Percentiles rank a stretch among this genome's conserved stretches.
These are phyloP conservation scores for Keqinozyma sinolaborantium DNA, from an alignment of 1,139 yeast genomes.

Conservation along the genomic window DNA sequence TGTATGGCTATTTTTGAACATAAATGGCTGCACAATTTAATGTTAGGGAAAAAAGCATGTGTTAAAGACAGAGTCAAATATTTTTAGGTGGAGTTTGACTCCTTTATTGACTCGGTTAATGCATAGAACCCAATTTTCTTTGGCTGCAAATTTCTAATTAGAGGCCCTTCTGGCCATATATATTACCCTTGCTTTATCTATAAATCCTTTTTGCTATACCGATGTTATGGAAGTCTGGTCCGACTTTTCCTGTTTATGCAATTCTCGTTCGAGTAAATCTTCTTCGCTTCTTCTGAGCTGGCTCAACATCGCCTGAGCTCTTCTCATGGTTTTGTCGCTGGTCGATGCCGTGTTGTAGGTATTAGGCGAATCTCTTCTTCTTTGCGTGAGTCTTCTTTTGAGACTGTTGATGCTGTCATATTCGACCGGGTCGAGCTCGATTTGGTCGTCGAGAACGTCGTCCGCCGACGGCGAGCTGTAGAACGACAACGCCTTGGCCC, in stretches of 20 bases:
- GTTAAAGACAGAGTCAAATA: no score
- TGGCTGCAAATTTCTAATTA: no score
- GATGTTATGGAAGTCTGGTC: background rate
- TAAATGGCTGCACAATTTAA: no score
- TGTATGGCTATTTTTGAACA: no score
- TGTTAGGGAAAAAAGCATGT: no score
- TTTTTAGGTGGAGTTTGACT: no score
- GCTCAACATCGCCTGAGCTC: constrained; percentile 44
- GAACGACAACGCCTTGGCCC: constrained; percentile 35
- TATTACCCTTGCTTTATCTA: no score
- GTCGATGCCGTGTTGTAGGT: constrained; percentile 12
- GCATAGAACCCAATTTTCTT: no score
- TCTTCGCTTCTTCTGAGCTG: constrained; percentile 20
- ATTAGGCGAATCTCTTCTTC: constrained; percentile 19
- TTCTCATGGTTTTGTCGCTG: constrained; percentile 26
- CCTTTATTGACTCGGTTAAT: no score
- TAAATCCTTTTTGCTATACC: no score
- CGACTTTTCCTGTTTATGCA: constrained; percentile 1
- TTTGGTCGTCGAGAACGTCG: constrained; percentile 10
- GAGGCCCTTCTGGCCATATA: no score
- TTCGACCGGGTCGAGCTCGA: constrained; percentile 11
- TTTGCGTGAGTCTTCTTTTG: constrained; percentile 35
- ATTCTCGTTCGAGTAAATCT: constrained; percentile 1
- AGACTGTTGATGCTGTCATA: constrained; percentile 41
- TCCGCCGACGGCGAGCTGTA: constrained; percentile 29